Evolutionary conservation across 2,329 filamentous ascomycete species (phyloP).

Genomic region (Podosphaera xanthii): DNA sequence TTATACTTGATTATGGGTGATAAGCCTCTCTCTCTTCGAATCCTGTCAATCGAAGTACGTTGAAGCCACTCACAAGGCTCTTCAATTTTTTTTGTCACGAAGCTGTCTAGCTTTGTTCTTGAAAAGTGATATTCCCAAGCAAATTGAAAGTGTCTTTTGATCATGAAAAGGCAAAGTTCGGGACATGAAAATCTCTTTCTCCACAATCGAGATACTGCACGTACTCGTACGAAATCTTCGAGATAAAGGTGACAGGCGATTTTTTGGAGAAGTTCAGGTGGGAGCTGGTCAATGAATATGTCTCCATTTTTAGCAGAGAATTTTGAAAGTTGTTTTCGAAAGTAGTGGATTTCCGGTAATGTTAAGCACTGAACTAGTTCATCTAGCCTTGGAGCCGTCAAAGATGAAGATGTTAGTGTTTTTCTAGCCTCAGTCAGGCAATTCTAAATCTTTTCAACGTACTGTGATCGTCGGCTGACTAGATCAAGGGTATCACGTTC

Average conservation of each 20-base stretch:
- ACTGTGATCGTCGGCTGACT: constrained; percentile 6
- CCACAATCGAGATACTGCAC: constrained; percentile 10
- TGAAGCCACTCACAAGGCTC: constrained; percentile 3
- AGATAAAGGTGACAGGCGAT: constrained; percentile 8
- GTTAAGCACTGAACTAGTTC: constrained; percentile 5
- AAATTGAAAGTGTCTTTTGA: constrained; percentile 7
- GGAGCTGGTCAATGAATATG: constrained; percentile 5
- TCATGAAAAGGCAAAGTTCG: constrained; percentile 5
- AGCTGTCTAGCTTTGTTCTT: not conserved
- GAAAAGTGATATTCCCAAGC: not conserved
- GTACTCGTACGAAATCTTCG: constrained; percentile 9
- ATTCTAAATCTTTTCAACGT: not conserved
- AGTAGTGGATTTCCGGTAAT: constrained; percentile 5
- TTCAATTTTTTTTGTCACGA: not conserved
- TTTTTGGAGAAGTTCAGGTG: constrained; percentile 7
- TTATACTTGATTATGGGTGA: constrained; percentile 2
- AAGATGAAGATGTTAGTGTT: not conserved
- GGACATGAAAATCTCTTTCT: constrained; percentile 6
- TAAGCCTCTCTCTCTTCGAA: constrained; percentile 2
- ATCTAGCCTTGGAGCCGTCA: constrained; percentile 5
- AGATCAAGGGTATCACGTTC: constrained; percentile 6
- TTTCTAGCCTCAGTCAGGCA: not conserved
- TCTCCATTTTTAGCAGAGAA: not conserved
- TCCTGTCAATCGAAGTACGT: not conserved
- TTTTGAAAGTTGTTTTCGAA: constrained; percentile 4